phyloP scores from a whole-genome alignment of 345 rosid species.

The Clarkia xantiana region DNA sequence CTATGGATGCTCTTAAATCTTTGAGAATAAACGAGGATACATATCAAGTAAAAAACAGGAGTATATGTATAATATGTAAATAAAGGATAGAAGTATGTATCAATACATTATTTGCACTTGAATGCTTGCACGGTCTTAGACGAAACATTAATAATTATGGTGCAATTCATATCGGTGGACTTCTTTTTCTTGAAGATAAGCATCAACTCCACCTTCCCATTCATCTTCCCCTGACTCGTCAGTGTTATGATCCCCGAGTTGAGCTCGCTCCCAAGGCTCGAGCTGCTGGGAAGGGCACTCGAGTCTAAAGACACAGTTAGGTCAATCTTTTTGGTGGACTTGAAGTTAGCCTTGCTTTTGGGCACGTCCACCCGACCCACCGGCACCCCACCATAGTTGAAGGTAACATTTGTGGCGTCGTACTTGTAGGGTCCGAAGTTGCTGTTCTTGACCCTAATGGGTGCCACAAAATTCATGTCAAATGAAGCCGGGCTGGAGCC shows the following conservation, averaged over 20 bases:
- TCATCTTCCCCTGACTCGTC: slow-evolving; percentile 4
- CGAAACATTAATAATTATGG: background rate
- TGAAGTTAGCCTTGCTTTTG: slow-evolving; percentile 9
- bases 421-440: slow-evolving; percentile 14
- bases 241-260: slow-evolving; percentile 7
- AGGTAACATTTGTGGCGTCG: background rate
- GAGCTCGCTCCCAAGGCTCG: slow-evolving; percentile 6
- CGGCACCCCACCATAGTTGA: slow-evolving; percentile 7
- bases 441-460: slow-evolving; percentile 13
- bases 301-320: slow-evolving; percentile 6
- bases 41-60: too few relatives aligned
- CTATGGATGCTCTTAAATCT: too few relatives aligned
- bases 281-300: background rate
- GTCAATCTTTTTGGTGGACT: slow-evolving; percentile 10
- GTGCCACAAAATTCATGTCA: slow-evolving; percentile 6
- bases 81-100: too few relatives aligned
- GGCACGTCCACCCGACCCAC: slow-evolving; percentile 8
- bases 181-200: slow-evolving; percentile 10
- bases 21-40: too few relatives aligned
- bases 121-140: too few relatives aligned
- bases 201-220: slow-evolving; percentile 10
- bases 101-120: too few relatives aligned
- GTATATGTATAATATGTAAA: too few relatives aligned
- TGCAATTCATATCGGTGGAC: slow-evolving; percentile 9
- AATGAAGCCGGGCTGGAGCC: slow-evolving; percentile 5